Evolutionary conservation across 2,329 filamentous ascomycete species (phyloP), one percentile per base, ranked within the genome.

Genomic region (Aspergillus alliaceus): DNA sequence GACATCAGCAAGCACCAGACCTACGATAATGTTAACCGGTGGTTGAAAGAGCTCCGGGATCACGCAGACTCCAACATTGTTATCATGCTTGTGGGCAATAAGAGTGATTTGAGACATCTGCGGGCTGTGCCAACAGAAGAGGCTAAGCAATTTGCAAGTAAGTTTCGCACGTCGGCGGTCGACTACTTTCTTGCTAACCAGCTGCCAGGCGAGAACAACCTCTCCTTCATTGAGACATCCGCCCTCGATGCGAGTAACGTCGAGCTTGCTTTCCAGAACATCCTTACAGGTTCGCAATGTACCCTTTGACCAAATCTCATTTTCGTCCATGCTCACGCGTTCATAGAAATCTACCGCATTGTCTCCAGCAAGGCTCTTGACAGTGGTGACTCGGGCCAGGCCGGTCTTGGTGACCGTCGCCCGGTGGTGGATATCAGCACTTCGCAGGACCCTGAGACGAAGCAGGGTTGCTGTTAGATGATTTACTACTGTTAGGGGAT

Each of bases 1-100:
- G 93, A 99, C 78, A 98, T 98, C 79, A 96, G 91, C 89, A 98
- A 98, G 85, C 92, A 97, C 79, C 92, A 96, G 82, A 98, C 95
- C 66, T 98, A 97, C 79, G 93, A 98, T 81, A 98, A 98, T 76
- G 95, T 99, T 72, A 97, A 92, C 66, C 86, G 96, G 80, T 99
- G 95, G 95, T 82, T 99, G 82, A 99, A 98, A 83, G 95, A 99
- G 84, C 84, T 99, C 73, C 88, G 95, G 70, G 95, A 97, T 75
- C 93, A 99, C 79, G 95, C 95, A 69, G 95, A 99, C 77, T 93
- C 92, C 71, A 98, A 98, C 82, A 97, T 98, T 71, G 93, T 99
- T 71, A 99, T 99, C 76, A 99, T 99, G 95, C 83, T 99, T 71
- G 95, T 98, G 56, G 95, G 95, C 78, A 99, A 99, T 87, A 99